These are phyloP conservation scores for Ploettnerulaceae sp. DNA, from an alignment of 2,329 filamentous ascomycete species.

Conservation along the genomic window DNA sequence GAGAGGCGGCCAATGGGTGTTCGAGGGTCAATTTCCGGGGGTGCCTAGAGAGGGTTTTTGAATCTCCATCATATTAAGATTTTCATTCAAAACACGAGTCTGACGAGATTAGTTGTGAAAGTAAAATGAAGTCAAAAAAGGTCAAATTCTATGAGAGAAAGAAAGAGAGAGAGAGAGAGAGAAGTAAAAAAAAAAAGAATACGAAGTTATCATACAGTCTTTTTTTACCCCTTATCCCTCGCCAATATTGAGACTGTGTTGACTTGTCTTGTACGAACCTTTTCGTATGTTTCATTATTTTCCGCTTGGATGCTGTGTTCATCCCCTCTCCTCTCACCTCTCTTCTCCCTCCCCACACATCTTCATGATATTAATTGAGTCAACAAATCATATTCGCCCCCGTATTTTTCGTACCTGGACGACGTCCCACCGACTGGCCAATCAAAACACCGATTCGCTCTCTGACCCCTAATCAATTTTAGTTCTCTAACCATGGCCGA, in stretches of 20 bases:
- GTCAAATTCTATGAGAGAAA: too few relatives aligned
- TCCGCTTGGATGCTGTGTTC: conserved; percentile 6
- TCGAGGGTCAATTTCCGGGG: conserved; percentile 6
- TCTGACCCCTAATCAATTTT: conserved; percentile 20
- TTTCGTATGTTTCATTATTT: neutral
- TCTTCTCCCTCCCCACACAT: conserved; percentile 2
- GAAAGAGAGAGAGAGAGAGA: too few relatives aligned
- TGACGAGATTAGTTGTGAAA: neutral
- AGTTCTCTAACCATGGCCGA: neutral
- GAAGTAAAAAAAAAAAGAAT: too few relatives aligned
- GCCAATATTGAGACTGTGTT: neutral
- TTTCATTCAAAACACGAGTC: conserved; percentile 2
- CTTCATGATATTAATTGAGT: too few relatives aligned
- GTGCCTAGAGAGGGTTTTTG: neutral
- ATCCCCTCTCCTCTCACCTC: conserved; percentile 15
- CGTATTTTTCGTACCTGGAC: conserved; percentile 13
- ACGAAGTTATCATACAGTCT: too few relatives aligned
- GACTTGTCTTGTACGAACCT: too few relatives aligned
- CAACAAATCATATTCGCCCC: too few relatives aligned
- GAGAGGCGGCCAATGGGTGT: too few relatives aligned
- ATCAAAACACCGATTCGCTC: conserved; percentile 15
- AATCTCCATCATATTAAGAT: conserved; percentile 10
- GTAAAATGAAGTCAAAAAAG: neutral
- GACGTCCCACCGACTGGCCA: conserved; percentile 2
- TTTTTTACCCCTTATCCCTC: neutral